Evolutionary conservation across 1,139 yeast genomes (phyloP), one percentile per base, ranked within the genome.

Genomic region (Scheffersomyces illinoinensis): DNA sequence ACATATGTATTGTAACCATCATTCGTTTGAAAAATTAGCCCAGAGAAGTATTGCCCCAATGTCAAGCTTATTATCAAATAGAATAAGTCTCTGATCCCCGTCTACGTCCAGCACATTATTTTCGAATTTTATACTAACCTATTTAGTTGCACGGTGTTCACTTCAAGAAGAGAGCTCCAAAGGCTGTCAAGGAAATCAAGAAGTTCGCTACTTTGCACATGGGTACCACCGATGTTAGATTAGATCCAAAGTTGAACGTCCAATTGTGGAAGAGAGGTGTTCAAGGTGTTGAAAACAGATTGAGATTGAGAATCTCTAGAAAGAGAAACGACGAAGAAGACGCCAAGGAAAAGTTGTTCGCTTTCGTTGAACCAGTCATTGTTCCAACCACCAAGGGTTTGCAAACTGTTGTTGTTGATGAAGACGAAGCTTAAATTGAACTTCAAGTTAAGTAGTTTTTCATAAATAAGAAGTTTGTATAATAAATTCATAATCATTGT

Each of bases 101-200:
- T 24, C 24, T 26, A 52, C 46, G 46, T 18, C 23, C 18, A 21
- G 19, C n/a, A 50, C 33, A 10, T 19, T 24, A 21, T 20, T 47
- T 10, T 47, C 14, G 23, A 47, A 17, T 47, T 47, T 47, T 47
- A 24, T 47, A 19, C 23, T 20, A 20, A 20, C 50, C 23, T 47
- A 20, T 70, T 59, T 76, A 90, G 96, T 91, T 92, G 81, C 96
- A 91, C 85, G 98, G 99, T 87, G 93, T 89, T 75, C 90, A 92
- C 84, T 95, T 95, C 97, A 96, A 95, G 90, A 91, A 91, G 92
- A 92, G 98, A 88, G 99, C 99, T 78, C 99, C 99, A 85, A 91
- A 87, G 82, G 99, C 99, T 75, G 96, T 95, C 85, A 95, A 93
- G 91, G 98, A 92, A 83, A 93, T 96, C 88, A 93, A 92, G 89